These are phyloP conservation scores for Aegle marmelos DNA, from an alignment of 345 rosid genomes.

Conservation along the genomic window DNA sequence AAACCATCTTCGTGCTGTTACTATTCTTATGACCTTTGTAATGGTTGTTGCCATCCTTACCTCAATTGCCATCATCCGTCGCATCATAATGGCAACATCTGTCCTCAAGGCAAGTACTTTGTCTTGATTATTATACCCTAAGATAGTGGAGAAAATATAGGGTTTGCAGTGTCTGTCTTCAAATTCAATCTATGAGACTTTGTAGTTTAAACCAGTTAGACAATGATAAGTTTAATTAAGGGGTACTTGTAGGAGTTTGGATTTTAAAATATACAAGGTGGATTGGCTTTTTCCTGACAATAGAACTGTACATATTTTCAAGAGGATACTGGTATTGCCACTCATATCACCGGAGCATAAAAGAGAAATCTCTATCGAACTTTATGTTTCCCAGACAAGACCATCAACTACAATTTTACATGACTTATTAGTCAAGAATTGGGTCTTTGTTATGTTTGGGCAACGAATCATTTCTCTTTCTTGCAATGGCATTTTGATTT, in stretches of 20 bases:
- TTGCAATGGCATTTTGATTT: constrained; percentile 4
- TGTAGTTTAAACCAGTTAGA: not conserved
- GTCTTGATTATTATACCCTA: not conserved
- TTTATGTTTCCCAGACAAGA: not conserved
- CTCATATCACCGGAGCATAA: not conserved
- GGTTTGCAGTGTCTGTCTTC: not conserved
- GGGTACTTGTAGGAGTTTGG: not conserved
- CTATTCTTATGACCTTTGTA: constrained; percentile 77
- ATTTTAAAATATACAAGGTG: not conserved
- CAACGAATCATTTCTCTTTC: not conserved
- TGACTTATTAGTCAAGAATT: not conserved
- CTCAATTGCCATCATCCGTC: constrained; percentile 86
- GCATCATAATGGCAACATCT: constrained; percentile 94
- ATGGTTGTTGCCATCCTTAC: constrained; percentile 76
- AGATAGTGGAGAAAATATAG: not conserved
- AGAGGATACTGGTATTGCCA: not conserved
- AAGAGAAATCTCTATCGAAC: constrained; percentile 1
- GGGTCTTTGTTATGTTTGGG: not conserved
- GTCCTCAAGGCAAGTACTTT: constrained; percentile 77
- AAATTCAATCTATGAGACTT: not conserved
- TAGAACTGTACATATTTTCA: not conserved
- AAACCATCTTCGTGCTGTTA: constrained; percentile 62
- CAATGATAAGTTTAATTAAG: not conserved
- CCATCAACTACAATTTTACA: not conserved
- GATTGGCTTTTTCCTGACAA: not conserved